These are phyloP conservation scores for Solanum chilense DNA, from an alignment of 257 asterid species.

Conservation along the genomic window DNA sequence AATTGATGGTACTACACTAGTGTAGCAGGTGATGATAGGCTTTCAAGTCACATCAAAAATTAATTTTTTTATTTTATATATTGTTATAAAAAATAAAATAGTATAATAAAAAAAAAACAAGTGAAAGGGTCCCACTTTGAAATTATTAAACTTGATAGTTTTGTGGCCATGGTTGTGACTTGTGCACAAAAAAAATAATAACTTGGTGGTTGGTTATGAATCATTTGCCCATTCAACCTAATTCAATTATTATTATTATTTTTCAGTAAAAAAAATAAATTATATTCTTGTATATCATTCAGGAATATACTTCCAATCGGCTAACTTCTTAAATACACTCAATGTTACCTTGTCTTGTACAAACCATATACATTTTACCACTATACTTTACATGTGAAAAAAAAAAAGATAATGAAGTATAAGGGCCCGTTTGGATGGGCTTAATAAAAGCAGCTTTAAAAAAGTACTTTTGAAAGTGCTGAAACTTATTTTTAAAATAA, in stretches of 20 bases:
- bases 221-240: slow-evolving; percentile 12
- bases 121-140: slow-evolving; percentile 10
- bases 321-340: slow-evolving; percentile 5
- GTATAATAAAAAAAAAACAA: background rate
- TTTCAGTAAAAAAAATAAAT: background rate
- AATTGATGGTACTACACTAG: background rate
- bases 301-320: slow-evolving; percentile 20
- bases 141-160: background rate
- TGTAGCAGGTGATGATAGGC: background rate
- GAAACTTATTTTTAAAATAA: no score
- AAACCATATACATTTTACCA: background rate
- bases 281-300: slow-evolving; percentile 1
- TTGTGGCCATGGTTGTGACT: background rate
- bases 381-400: background rate
- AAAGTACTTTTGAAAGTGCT: no score
- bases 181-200: background rate
- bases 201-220: slow-evolving; percentile 12
- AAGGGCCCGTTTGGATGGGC: no score
- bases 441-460: no score
- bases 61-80: background rate
- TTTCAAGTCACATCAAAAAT: slow-evolving; percentile 7
- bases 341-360: background rate
- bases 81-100: background rate
- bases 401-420: background rate
- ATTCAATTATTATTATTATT: slow-evolving; percentile 1